phyloP scores from a whole-genome alignment of 352 stramenopile species.

The Phytophthora podocarpi region DNA sequence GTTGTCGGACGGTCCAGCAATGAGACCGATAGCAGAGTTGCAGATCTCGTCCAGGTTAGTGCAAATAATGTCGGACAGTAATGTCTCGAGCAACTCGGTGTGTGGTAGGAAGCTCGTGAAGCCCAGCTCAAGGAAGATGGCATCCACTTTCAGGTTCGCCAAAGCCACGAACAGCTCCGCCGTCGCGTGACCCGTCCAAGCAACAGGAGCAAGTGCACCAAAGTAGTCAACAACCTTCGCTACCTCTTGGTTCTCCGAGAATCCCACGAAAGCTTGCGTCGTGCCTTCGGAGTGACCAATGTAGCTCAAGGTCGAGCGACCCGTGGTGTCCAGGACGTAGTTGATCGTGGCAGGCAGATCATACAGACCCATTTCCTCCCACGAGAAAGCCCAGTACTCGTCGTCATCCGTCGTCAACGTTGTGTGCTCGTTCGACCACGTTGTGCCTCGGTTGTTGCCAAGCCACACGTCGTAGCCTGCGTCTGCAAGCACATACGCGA shows the following conservation, averaged over 20 bases:
- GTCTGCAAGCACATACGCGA: conserved; percentile 55
- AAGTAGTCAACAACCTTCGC: conserved; percentile 58
- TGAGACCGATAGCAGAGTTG: conserved; percentile 44
- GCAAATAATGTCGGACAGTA: conserved; percentile 43
- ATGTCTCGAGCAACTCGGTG: conserved; percentile 21
- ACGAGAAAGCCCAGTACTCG: conserved; percentile 59
- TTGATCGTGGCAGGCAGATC: conserved; percentile 57
- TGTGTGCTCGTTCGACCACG: conserved; percentile 52
- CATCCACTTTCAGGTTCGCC: conserved; percentile 47
- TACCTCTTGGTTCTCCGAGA: conserved; percentile 53
- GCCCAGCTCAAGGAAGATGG: conserved; percentile 40
- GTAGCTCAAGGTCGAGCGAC: conserved; percentile 42
- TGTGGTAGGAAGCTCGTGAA: conserved; percentile 44
- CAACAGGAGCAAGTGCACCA: conserved; percentile 50
- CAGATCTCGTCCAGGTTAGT: conserved; percentile 48
- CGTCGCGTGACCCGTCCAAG: conserved; percentile 33
- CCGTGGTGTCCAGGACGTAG: conserved; percentile 36
- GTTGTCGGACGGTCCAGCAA: conserved; percentile 48
- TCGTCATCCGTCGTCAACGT: conserved; percentile 38
- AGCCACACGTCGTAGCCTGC: conserved; percentile 65
- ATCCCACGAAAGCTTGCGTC: conserved; percentile 54
- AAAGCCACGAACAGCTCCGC: conserved; percentile 41
- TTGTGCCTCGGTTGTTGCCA: conserved; percentile 61
- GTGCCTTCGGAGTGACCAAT: conserved; percentile 58
- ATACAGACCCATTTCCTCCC: conserved; percentile 57